phyloP scores from a whole-genome alignment of 371 early-diverging fungal species.

The Nematocida sp. region DNA sequence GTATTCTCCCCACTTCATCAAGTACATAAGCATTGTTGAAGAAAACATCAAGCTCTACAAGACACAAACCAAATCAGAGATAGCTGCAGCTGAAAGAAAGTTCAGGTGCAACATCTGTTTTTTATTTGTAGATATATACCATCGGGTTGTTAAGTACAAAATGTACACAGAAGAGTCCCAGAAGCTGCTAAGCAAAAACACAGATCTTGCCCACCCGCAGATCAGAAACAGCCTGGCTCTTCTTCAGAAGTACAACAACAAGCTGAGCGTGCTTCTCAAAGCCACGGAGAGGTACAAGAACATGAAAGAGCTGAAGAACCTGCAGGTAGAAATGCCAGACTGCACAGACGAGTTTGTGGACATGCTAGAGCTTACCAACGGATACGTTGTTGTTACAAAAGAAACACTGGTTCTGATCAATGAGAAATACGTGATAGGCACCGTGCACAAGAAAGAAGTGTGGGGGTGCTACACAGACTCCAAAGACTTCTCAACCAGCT shows the following conservation, averaged over 20 bases:
- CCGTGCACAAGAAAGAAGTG: conserved; percentile 23
- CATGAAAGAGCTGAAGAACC: not conserved
- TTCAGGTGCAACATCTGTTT: conserved; percentile 7
- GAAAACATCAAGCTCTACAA: conserved; percentile 38
- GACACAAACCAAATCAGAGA: conserved; percentile 1
- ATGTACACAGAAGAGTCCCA: conserved; percentile 32
- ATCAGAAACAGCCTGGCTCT: not conserved
- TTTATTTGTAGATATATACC: conserved; percentile 36
- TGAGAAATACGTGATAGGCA: not conserved
- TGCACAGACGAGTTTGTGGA: conserved; percentile 42
- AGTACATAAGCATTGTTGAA: conserved; percentile 27
- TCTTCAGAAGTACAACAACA: not conserved
- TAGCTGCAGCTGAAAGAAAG: conserved; percentile 20
- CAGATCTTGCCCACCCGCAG: not conserved
- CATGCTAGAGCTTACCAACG: conserved; percentile 39
- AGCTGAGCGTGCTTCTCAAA: conserved; percentile 18
- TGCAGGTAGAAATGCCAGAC: conserved; percentile 10
- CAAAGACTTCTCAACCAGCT: conserved; percentile 6
- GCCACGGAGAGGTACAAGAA: conserved; percentile 44
- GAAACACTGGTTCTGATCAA: conserved; percentile 20
- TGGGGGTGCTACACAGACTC: not conserved
- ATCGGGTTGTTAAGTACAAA: conserved; percentile 36
- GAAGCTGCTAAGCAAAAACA: not conserved
- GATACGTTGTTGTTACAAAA: conserved; percentile 20
- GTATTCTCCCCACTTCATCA: conserved; percentile 25